A percentile compares a stretch with the other conserved stretches of the same genome.
Evolutionary conservation across 768 basidiomycete species (phyloP).

Genomic region (Naganishia antarctica): DNA sequence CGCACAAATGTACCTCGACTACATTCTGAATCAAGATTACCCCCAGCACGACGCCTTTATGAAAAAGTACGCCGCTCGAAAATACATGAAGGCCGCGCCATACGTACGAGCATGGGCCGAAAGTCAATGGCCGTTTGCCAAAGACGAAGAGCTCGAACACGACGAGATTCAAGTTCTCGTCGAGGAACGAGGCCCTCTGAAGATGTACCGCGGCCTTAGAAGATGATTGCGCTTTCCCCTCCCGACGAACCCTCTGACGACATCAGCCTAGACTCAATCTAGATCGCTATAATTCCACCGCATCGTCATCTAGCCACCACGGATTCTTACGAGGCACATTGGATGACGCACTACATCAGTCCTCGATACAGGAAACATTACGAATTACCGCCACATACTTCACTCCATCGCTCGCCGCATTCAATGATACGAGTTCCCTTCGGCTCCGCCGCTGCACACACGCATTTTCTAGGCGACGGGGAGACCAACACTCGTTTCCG

Average conservation of each 20-base stretch:
- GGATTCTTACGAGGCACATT: no score
- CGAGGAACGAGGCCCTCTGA: constrained; percentile 8
- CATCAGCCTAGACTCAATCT: background rate
- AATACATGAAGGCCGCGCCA: constrained; percentile 72
- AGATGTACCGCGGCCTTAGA: constrained; percentile 16
- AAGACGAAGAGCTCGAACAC: constrained; percentile 4
- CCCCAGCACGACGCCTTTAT: constrained; percentile 69
- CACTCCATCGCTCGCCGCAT: background rate
- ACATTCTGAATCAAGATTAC: constrained; percentile 56
- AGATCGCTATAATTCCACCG: background rate
- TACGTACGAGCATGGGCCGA: constrained; percentile 82
- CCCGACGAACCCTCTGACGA: background rate
- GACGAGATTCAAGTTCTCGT: constrained; percentile 2
- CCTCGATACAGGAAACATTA: no score
- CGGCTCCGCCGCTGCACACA: background rate
- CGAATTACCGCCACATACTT: no score
- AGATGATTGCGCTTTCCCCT: background rate
- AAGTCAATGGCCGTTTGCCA: constrained; percentile 13
- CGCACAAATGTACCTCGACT: constrained; percentile 82
- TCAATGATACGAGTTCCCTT: no score
- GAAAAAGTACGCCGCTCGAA: constrained; percentile 83
- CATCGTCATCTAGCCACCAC: background rate
- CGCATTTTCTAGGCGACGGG: background rate
- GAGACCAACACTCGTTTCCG: background rate
- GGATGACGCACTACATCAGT: no score